Base-by-base conservation (phyloP, 106 monocot species). In the Allium fistulosum region DNA sequence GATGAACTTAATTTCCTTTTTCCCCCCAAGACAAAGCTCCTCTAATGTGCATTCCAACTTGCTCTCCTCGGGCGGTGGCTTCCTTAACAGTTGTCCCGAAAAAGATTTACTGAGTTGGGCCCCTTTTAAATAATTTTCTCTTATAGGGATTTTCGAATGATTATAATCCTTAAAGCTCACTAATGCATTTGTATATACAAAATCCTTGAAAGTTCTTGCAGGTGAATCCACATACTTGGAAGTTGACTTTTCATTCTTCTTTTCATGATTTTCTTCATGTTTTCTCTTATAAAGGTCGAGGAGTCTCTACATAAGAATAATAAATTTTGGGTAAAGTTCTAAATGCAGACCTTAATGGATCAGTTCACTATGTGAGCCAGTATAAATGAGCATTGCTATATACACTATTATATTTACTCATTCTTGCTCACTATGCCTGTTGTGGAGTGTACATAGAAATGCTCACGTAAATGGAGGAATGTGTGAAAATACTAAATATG, bases 21-120 rank as follows among this genome's bases (percentile, higher is more conserved):
- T 75, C 66, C 85, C 82, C 0, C 89, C 89, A 0, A 37, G 67
- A 69, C 53, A 85, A 61, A 89, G 82, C 77, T 89, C 89, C 80
- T 89, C 89, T 17, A 89, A 82, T 26, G 89, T 80, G 71, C 89
- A 89, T 75, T 89, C 89, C 13, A 89, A 76, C 77, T 82, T 89
- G 69, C 61, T 66, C 77, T 89, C 89, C 49, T 69, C 50, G 2
- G 85, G 80, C 49, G 85, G 89, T 2, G 77, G 82, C 75, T 89
- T 82, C 75, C 80, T 46, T 59, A 63, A 49, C 51, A 62, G 18
- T 11, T 75, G 61, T 17, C 68, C 71, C 0, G 74, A 72, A 61
- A 60, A 72, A 9, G 75, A 61, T 10, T 71, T 12, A 12, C 53
- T 59, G 46, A 22, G 67, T 15, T 66, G 61, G 2, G 37, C 37